Conservation (phyloP, 192 early-diverging fungal genomes). For the Backusella westeae region DNA sequence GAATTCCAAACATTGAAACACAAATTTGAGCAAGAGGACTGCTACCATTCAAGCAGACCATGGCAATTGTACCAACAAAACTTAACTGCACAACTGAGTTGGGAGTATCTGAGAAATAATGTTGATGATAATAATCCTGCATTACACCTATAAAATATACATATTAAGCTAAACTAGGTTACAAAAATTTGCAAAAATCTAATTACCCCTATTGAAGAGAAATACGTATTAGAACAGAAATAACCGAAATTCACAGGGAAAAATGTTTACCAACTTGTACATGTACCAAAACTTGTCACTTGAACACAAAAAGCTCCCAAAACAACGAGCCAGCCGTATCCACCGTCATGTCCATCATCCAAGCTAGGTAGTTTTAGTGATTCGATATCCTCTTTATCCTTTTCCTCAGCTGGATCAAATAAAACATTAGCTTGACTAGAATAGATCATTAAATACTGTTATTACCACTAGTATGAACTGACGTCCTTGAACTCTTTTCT, state of each 20-base stretch:
- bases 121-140: slow-evolving; percentile 31
- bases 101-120: slow-evolving; percentile 16
- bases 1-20: slow-evolving; percentile 13
- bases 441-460: neutral
- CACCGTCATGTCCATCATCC: slow-evolving; percentile 33
- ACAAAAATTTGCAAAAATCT: neutral
- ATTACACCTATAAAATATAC: slow-evolving; percentile 23
- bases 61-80: slow-evolving; percentile 23
- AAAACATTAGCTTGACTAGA: neutral
- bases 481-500: neutral
- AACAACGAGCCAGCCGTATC: slow-evolving; percentile 43
- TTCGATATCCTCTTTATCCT: neutral
- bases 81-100: slow-evolving; percentile 14
- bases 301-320: slow-evolving; percentile 41
- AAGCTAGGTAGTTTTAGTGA: neutral
- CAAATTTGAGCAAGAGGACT: slow-evolving; percentile 22
- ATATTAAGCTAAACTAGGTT: neutral
- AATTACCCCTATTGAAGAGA: neutral
- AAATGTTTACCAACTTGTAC: slow-evolving; percentile 16
- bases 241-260: neutral
- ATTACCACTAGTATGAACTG: neutral
- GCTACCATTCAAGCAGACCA: slow-evolving; percentile 5
- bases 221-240: neutral
- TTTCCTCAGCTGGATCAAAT: neutral
- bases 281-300: slow-evolving; percentile 12